Percentiles rank a stretch among this genome's conserved stretches.
Conservation (phyloP, 208 protist species). For the Acanthamoeba culbertsoni region DNA sequence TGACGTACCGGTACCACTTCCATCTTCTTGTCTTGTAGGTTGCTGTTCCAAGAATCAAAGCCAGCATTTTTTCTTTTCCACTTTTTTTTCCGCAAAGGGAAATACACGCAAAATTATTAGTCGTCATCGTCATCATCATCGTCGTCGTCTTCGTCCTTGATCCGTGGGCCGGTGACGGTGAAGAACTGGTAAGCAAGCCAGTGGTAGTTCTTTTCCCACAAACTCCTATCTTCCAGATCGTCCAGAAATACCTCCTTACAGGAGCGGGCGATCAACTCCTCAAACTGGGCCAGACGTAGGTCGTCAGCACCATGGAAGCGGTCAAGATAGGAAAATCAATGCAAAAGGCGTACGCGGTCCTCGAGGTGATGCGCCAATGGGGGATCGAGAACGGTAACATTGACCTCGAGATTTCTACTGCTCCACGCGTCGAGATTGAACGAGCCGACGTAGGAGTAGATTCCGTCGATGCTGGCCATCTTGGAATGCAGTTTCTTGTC, state of each 20-base stretch:
- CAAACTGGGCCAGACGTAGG: not conserved
- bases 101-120: not conserved
- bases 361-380: slow-evolving; percentile 29
- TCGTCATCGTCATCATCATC: slow-evolving; percentile 53
- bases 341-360: not conserved
- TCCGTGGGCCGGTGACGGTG: slow-evolving; percentile 18
- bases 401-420: slow-evolving; percentile 64
- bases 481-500: slow-evolving; percentile 61
- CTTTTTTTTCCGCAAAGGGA: not conserved
- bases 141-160: not conserved
- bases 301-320: not conserved
- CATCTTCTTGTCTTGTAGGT: not conserved
- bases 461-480: slow-evolving; percentile 66
- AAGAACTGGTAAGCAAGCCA: slow-evolving; percentile 62
- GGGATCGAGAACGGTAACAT: slow-evolving; percentile 56
- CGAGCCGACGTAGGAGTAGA: slow-evolving; percentile 65
- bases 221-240: not conserved
- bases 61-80: not conserved
- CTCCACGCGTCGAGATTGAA: slow-evolving; percentile 62
- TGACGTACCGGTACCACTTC: not conserved
- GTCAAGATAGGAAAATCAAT: not conserved
- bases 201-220: slow-evolving; percentile 34
- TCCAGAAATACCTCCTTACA: slow-evolving; percentile 50
- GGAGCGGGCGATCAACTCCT: slow-evolving; percentile 9
- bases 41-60: not conserved